These are phyloP conservation scores for Vitis labrusca DNA, from an alignment of 164 flowering plant genomes.

Conservation along the genomic window DNA sequence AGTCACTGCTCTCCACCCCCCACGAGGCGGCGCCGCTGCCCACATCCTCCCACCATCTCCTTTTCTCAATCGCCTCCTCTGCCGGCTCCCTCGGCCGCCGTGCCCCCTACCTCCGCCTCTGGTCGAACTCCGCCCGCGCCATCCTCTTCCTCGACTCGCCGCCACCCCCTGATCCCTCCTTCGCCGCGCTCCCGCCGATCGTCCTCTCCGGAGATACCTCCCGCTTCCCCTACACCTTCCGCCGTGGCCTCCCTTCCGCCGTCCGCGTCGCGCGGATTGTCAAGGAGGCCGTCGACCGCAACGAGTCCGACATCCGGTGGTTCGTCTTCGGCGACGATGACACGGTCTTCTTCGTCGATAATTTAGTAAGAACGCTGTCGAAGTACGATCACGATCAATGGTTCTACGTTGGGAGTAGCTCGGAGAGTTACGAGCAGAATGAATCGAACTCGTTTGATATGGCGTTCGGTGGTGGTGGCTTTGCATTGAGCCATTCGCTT, in stretches of 20 bases:
- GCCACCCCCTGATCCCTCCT: background rate
- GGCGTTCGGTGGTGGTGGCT: slow-evolving; percentile 97
- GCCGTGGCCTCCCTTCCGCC: slow-evolving; percentile 63
- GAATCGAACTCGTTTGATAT: slow-evolving; percentile 56
- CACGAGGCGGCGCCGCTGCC: slow-evolving; percentile 7
- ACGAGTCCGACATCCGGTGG: slow-evolving; percentile 55
- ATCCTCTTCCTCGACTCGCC: slow-evolving; percentile 60
- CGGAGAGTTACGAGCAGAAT: slow-evolving; percentile 76
- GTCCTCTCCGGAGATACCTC: slow-evolving; percentile 55
- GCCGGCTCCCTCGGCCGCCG: slow-evolving; percentile 46
- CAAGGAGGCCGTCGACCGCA: slow-evolving; percentile 42
- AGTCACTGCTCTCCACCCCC: slow-evolving; percentile 5
- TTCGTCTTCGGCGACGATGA: slow-evolving; percentile 92
- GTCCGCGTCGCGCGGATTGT: slow-evolving; percentile 69
- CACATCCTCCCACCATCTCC: slow-evolving; percentile 50
- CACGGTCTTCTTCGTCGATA: slow-evolving; percentile 71
- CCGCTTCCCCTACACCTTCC: slow-evolving; percentile 61
- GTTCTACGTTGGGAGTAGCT: slow-evolving; percentile 67
- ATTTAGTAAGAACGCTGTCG: slow-evolving; percentile 51
- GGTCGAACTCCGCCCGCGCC: slow-evolving; percentile 60
- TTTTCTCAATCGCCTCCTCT: slow-evolving; percentile 73
- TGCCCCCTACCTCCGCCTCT: slow-evolving; percentile 43
- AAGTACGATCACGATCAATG: slow-evolving; percentile 71
- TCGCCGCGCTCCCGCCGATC: slow-evolving; percentile 39
- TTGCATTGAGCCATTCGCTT: slow-evolving; percentile 67